Evolutionary conservation across 805 yeast species (phyloP).

Genomic region (Candida patagonica): DNA sequence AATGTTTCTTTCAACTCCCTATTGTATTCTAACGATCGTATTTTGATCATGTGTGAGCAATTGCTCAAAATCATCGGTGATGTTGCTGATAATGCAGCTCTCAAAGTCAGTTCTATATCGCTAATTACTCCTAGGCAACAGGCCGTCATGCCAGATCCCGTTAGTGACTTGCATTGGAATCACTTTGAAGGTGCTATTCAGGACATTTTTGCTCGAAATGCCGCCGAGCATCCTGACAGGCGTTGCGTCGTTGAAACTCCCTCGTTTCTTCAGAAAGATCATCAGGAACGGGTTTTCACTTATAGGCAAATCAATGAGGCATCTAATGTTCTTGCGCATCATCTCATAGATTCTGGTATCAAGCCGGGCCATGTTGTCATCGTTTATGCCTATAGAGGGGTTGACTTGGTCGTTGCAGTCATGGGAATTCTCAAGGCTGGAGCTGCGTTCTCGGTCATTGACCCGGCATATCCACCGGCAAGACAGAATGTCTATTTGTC

Average conservation of each 20-base stretch:
- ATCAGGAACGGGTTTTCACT: conserved; percentile 61
- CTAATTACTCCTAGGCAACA: conserved; percentile 62
- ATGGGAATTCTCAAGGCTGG: conserved; percentile 98
- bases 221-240: conserved; percentile 74
- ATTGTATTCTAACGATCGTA: conserved; percentile 61
- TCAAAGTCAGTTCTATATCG: conserved; percentile 42
- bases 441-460: conserved; percentile 96
- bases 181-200: conserved; percentile 93
- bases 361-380: conserved; percentile 89
- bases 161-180: conserved; percentile 77
- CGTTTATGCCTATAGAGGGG: conserved; percentile 97
- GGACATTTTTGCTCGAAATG: conserved; percentile 86
- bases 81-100: conserved; percentile 25
- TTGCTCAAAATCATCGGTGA: conserved; percentile 40
- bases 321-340: conserved; percentile 87
- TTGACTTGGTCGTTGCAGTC: conserved; percentile 91
- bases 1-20: conserved; percentile 63
- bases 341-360: conserved; percentile 71
- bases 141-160: conserved; percentile 74
- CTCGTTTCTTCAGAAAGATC: conserved; percentile 36
- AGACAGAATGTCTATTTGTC: conserved; percentile 88
- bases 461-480: conserved; percentile 98
- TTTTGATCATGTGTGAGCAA: conserved; percentile 64
- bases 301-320: conserved; percentile 87
- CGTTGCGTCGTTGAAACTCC: conserved; percentile 90